phyloP scores from a whole-genome alignment of 768 basidiomycete genomes.

The Suillus subluteus region DNA sequence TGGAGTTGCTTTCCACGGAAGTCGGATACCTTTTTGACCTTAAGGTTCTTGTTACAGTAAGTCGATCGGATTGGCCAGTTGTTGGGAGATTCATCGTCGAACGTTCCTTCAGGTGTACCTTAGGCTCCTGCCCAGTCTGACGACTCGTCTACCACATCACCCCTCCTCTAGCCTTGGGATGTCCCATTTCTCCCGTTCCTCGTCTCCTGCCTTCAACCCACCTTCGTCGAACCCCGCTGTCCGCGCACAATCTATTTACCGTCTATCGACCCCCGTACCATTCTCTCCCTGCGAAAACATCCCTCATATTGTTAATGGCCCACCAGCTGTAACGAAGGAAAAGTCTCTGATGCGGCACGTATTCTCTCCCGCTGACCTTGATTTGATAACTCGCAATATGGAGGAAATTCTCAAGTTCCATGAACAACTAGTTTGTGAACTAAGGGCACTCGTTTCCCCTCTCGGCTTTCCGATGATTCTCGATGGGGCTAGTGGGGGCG shows the following conservation, averaged over 20 bases:
- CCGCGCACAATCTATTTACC: slow-evolving; percentile 50
- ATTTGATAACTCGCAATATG: slow-evolving; percentile 66
- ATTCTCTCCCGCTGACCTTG: slow-evolving; percentile 61
- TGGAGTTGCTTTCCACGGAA: slow-evolving; percentile 87
- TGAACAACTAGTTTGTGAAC: slow-evolving; percentile 62
- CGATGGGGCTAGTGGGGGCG: slow-evolving; percentile 20
- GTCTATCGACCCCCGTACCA: slow-evolving; percentile 25
- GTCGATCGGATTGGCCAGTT: slow-evolving; percentile 24
- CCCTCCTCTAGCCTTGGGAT: slow-evolving; percentile 30
- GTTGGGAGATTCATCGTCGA: background rate
- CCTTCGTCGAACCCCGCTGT: slow-evolving; percentile 47
- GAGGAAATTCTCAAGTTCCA: slow-evolving; percentile 70
- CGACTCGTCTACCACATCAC: slow-evolving; percentile 26
- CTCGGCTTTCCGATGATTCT: slow-evolving; percentile 51
- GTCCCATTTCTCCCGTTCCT: slow-evolving; percentile 39
- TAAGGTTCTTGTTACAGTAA: slow-evolving; percentile 73
- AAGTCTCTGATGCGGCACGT: slow-evolving; percentile 47
- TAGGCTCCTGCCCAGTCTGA: slow-evolving; percentile 55
- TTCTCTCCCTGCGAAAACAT: slow-evolving; percentile 24
- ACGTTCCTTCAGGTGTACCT: slow-evolving; percentile 60
- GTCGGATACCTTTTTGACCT: slow-evolving; percentile 80
- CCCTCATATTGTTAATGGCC: background rate
- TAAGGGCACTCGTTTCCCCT: slow-evolving; percentile 51
- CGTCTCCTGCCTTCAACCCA: slow-evolving; percentile 42
- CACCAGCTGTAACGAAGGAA: slow-evolving; percentile 20